Percentiles rank a stretch among this genome's conserved stretches.
Evolutionary conservation across 352 stramenopile species (phyloP).

Genomic region (Globisporangium viniferum): DNA sequence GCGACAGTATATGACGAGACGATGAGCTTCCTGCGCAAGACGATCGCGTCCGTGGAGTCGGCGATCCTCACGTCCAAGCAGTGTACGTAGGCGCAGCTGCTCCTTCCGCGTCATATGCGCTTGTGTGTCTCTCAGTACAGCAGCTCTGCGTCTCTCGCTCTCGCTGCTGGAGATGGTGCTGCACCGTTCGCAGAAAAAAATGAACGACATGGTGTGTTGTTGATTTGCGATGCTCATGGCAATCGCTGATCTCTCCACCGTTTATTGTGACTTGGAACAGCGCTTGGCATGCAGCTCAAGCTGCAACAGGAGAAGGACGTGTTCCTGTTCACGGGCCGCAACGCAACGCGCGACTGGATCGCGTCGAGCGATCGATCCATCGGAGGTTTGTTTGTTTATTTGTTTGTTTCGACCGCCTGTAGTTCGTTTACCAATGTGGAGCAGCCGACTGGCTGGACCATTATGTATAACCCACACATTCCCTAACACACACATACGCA

Average conservation of each 20-base stretch:
- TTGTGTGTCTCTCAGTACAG: neutral
- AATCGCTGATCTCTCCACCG: neutral
- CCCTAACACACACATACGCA: neutral
- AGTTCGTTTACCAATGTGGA: neutral
- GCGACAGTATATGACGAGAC: constrained; percentile 6
- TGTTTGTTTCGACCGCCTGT: constrained; percentile 8
- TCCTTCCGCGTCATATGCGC: neutral
- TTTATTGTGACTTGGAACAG: constrained; percentile 21
- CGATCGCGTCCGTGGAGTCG: constrained; percentile 71
- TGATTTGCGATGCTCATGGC: neutral
- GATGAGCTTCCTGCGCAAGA: constrained; percentile 75
- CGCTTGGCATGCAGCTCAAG: constrained; percentile 72
- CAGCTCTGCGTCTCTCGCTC: neutral
- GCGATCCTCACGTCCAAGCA: constrained; percentile 81
- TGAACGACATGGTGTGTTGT: neutral
- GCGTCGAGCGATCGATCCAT: constrained; percentile 76
- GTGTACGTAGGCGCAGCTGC: constrained; percentile 35
- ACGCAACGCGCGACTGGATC: constrained; percentile 55
- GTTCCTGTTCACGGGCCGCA: constrained; percentile 67
- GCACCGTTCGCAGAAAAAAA: neutral
- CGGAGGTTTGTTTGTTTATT: constrained; percentile 42
- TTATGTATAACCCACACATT: neutral
- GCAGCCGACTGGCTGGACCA: neutral
- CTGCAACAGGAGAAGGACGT: constrained; percentile 72
- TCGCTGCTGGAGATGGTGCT: neutral